Evolutionary conservation across 2,329 filamentous ascomycete genomes (phyloP), one percentile per base, ranked within the genome.

Genomic region (Elsinoe batatas): DNA sequence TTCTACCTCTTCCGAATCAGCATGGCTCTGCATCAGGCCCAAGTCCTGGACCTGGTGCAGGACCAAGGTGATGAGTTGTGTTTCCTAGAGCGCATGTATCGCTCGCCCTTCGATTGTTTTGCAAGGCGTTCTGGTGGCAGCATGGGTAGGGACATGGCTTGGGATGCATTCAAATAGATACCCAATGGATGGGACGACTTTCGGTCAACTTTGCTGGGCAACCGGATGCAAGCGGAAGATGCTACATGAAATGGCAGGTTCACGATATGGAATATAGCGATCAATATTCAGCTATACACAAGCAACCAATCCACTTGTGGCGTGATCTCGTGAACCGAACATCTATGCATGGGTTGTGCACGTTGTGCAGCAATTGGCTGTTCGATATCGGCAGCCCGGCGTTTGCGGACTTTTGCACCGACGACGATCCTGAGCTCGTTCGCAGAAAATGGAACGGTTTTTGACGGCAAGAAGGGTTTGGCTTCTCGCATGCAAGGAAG

Each of bases 341-440:
- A 13, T 33, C 10, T 30, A 46, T 30, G 26, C 20, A 18, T 8
- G 26, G 12, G 13, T 35, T 49, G 26, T 49, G 44, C 44, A 49
- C 44, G 44, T 49, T 49, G 44, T 49, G 44, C 36, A 38, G 17
- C 36, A n/a, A 18, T 38, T 38, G 36, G 36, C 36, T 38, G 36
- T n/a, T n/a, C 36, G 17, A n/a, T n/a, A n/a, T 38, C 11, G 26
- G 26, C 26, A 30, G 26, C 26, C 26, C 44, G 44, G 44, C 44
- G 22, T 49, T 49, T 49, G 44, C 44, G 44, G 44, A 49, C 10
- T 35, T 49, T 35, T 35, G 30, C 11, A 18, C 36, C 17, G 49
- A 49, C 47, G 57, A 49, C 53, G 50, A 43, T 57, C 51, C 58
- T 59, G 58, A 59, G 55, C 37, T 56, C 40, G 53, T 53, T 49